Evolutionary conservation across 2,329 filamentous ascomycete genomes (phyloP), one percentile per base, ranked within the genome.

Genomic region (Aspergillus uvarum): DNA sequence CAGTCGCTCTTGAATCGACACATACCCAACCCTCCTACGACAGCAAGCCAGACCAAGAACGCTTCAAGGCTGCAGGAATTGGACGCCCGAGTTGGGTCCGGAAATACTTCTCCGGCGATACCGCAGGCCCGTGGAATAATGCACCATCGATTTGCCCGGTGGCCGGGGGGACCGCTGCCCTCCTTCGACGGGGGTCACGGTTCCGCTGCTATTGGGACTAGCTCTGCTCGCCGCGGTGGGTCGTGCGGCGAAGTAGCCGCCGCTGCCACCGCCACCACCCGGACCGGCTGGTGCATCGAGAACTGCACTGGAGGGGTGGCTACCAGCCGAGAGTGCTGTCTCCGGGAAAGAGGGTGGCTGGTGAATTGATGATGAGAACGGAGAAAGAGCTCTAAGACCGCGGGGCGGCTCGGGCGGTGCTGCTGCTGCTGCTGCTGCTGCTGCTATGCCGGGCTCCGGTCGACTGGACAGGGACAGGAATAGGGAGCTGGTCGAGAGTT

Each of bases 401-500:
- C 38, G 14, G 16, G 14, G 38, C 8, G 32, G 2, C 14, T 35
- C 32, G 4, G 32, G 4, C 11, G 11, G 32, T 12, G 32, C 5
- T 35, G 32, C 11, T 35, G 14, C 5, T 35, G 32, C 11, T 35
- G 14, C 38, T 26, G 26, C 26, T 26, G 26, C 26, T 35, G 14
- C 38, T 19, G 19, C 29, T 8, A 5, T 10, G 11, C 32, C 8
- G n/a, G 8, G 53, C 22, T 52, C 38, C 19, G 5, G 29, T 19
- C 14, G 44, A 31, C 7, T 31, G 6, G 51, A 38, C 2, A 32
- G 24, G 2, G 44, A 51, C 4, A 26, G 44, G 14, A 48, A 22
- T 5, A 54, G 42, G 2, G 54, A 52, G 24, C 29, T 54, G 14
- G 53, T 65, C 5, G 68, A 61, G 4, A 75, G 51, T 14, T 44